Evolutionary conservation across 78 protist species (phyloP), one percentile per base, ranked within the genome.

Genomic region (Dictyostelium firmibasis): DNA sequence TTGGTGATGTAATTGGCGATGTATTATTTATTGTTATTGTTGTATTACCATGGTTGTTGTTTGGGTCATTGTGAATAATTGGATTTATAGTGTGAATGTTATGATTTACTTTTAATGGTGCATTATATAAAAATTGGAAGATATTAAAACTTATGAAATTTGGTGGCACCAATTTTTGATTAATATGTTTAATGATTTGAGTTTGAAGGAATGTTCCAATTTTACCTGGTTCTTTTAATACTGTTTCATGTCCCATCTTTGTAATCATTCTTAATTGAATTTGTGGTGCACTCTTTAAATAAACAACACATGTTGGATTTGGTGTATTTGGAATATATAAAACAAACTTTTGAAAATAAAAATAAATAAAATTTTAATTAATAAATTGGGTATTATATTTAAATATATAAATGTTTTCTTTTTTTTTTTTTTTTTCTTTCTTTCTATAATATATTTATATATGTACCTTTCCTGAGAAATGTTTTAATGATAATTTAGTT

Each of bases 181-280:
- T 89, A 10, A 89, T 41, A 23, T 20, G 31, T 70, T 89, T 89
- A 2, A 89, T 64, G 11, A 89, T 81, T n/a, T 79, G 78, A 44
- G 70, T 81, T 57, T 89, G 94, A 20, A 89, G 13, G 72, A 89
- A 89, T 31, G 74, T 35, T 25, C 94, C 94, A 10, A 89, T 33
- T 81, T 89, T 89, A 31, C 94, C 86, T 36, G 94, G 94, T 47
- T 81, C 85, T 13, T 89, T 81, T 31, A 89, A 44, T 33, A 89
- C 94, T 41, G 94, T 89, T 69, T 89, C 86, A 47, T 89, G 38
- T 36, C 94, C 94, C 94, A 89, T 89, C 94, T 89, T 89, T 36
- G 87, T 89, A 20, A 89, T 47, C 94, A 89, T 89, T 81, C 86
- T 78, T 13, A 89, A 18, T 81, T 85, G 44, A 13, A 89, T 18